These are phyloP conservation scores for Ilyonectria destructans DNA, from an alignment of 2,329 filamentous ascomycete species.

Conservation along the genomic window DNA sequence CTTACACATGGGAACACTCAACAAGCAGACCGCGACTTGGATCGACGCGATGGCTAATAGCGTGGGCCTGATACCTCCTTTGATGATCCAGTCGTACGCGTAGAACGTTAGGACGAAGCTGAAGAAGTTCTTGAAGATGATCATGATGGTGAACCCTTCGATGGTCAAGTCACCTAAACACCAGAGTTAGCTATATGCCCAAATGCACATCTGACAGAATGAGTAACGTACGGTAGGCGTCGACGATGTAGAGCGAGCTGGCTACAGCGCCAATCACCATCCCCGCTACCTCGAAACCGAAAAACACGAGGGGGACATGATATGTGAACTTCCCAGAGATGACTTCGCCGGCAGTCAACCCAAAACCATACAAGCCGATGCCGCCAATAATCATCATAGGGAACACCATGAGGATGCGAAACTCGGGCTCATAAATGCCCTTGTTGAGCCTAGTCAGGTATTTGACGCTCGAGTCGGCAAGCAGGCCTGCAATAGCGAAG, in stretches of 20 bases:
- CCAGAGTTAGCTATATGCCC: conserved; percentile 2
- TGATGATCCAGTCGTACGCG: conserved; percentile 86
- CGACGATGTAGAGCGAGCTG: conserved; percentile 89
- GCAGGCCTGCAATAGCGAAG: conserved; percentile 80
- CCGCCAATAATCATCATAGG: conserved; percentile 86
- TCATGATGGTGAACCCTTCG: conserved; percentile 90
- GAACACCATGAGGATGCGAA: conserved; percentile 85
- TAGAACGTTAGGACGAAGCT: conserved; percentile 88
- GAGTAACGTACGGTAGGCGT: conserved; percentile 83
- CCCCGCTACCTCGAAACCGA: conserved; percentile 86
- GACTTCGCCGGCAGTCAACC: conserved; percentile 78
- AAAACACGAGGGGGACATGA: conserved; percentile 85
- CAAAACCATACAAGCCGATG: conserved; percentile 88
- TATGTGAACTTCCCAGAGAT: conserved; percentile 73
- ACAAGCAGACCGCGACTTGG: conserved; percentile 82
- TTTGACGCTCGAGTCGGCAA: conserved; percentile 82
- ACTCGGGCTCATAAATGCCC: conserved; percentile 93
- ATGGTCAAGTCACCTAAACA: conserved; percentile 81
- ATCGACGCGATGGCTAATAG: conserved; percentile 84
- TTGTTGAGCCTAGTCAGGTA: conserved; percentile 81
- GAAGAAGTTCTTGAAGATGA: conserved; percentile 97
- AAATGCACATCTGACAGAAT: no score
- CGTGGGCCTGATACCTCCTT: conserved; percentile 71
- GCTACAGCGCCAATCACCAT: conserved; percentile 95
- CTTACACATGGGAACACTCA: conserved; percentile 87